Conservation (phyloP, 2,329 filamentous ascomycete species). For the Didymella segeticola region DNA sequence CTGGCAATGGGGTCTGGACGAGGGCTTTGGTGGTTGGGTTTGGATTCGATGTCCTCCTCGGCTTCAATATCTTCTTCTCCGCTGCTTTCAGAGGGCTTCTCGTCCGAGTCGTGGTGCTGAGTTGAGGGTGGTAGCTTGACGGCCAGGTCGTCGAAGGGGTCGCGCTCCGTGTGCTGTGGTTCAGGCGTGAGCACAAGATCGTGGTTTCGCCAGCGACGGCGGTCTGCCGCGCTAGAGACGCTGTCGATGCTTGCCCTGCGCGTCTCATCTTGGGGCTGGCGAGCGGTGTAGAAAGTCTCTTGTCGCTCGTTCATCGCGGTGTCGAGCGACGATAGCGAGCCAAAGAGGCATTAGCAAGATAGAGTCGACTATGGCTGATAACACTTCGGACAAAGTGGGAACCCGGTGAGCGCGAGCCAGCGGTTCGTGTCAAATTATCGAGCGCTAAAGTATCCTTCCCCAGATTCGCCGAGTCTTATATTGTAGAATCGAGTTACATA, state of each 20-base stretch:
- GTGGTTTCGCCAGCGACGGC: slow-evolving; percentile 36
- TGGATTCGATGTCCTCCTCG: not conserved
- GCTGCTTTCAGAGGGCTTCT: not conserved
- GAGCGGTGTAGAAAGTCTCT: slow-evolving; percentile 12
- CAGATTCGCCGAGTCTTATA: not conserved
- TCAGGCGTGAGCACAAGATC: slow-evolving; percentile 26
- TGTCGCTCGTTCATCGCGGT: slow-evolving; percentile 13
- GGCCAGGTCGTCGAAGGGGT: slow-evolving; percentile 32
- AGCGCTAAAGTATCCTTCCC: not conserved
- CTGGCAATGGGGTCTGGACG: not conserved
- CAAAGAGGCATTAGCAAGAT: not conserved
- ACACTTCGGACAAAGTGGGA: not conserved
- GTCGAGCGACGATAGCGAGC: not conserved
- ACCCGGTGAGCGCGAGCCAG: slow-evolving; percentile 5
- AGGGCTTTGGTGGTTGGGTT: not conserved
- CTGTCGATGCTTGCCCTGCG: slow-evolving; percentile 17
- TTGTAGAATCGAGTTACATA: not conserved
- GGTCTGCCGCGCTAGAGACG: slow-evolving; percentile 27
- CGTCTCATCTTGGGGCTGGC: not conserved
- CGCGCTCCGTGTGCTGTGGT: slow-evolving; percentile 11
- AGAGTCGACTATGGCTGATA: not conserved
- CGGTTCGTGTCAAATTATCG: not conserved
- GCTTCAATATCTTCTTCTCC: not conserved
- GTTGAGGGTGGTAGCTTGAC: not conserved
- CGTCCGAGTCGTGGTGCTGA: not conserved